These are phyloP conservation scores for Monosporozyma solicola DNA, from an alignment of 805 yeast species.

Conservation along the genomic window DNA sequence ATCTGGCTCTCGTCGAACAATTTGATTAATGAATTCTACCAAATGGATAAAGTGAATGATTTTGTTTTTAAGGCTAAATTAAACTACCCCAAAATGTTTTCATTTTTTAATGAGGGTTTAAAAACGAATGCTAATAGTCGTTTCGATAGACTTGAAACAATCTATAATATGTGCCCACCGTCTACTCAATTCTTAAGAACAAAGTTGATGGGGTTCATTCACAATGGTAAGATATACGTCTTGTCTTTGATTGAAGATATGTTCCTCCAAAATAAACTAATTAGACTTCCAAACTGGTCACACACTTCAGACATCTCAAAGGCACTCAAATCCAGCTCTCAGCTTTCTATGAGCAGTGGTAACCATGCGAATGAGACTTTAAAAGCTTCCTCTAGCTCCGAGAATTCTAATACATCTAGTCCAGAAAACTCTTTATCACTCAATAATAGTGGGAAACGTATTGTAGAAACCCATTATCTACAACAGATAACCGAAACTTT, in stretches of 20 bases:
- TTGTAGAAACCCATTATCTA: slow-evolving; percentile 53
- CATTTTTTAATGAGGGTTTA: slow-evolving; percentile 5
- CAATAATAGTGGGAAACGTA: slow-evolving; percentile 10
- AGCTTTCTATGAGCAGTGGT: background rate
- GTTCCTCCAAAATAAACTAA: slow-evolving; percentile 49
- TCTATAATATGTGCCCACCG: slow-evolving; percentile 23
- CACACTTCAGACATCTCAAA: slow-evolving; percentile 28
- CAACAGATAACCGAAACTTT: slow-evolving; percentile 80
- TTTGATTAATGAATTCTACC: slow-evolving; percentile 47
- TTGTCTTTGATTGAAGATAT: slow-evolving; percentile 89
- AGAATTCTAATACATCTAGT: background rate
- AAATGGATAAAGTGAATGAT: slow-evolving; percentile 29
- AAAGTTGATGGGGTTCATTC: slow-evolving; percentile 81
- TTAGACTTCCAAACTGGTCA: slow-evolving; percentile 29
- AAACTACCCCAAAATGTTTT: slow-evolving; percentile 25
- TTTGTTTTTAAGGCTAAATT: slow-evolving; percentile 30
- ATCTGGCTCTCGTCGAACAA: slow-evolving; percentile 96
- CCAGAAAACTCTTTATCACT: background rate
- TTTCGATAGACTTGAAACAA: slow-evolving; percentile 21
- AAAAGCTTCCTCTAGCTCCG: background rate
- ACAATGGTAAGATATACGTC: slow-evolving; percentile 78
- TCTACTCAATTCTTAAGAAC: slow-evolving; percentile 59
- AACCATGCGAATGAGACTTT: background rate
- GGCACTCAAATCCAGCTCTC: slow-evolving; percentile 6
- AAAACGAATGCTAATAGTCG: slow-evolving; percentile 3